Percentiles rank a stretch among this genome's conserved stretches.
Evolutionary conservation across 257 asterid genomes (phyloP).

Genomic region (Henckelia pumila): DNA sequence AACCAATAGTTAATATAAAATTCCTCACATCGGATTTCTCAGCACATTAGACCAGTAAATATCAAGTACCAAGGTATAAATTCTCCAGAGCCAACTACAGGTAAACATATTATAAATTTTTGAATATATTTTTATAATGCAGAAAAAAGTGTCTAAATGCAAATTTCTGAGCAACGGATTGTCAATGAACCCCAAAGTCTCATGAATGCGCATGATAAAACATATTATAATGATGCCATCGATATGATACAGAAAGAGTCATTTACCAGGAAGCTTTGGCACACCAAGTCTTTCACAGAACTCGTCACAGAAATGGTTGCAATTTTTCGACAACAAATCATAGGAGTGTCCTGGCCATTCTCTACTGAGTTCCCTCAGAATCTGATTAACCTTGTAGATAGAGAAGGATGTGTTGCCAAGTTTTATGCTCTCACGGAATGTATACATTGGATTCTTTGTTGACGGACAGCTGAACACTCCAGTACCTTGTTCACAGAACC

Average conservation of each 20-base stretch:
- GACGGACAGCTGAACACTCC: constrained; percentile 95
- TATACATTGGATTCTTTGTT: constrained; percentile 83
- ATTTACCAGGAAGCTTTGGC: constrained; percentile 93
- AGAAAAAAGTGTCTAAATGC: not conserved
- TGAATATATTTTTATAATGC: not conserved
- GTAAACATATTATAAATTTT: too few relatives aligned
- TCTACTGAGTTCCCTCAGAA: constrained; percentile 89
- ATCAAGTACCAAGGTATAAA: not conserved
- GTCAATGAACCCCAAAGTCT: too few relatives aligned
- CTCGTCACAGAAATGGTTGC: constrained; percentile 96
- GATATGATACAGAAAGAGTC: not conserved
- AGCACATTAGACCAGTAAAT: too few relatives aligned
- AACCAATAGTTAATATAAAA: too few relatives aligned
- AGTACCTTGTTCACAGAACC: constrained; percentile 91
- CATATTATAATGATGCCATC: not conserved
- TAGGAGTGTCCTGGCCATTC: constrained; percentile 96
- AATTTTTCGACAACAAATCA: constrained; percentile 84
- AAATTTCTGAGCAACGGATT: not conserved
- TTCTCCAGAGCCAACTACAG: not conserved
- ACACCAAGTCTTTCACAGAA: constrained; percentile 90
- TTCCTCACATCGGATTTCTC: too few relatives aligned
- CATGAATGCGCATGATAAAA: too few relatives aligned
- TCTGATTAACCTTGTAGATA: constrained; percentile 73
- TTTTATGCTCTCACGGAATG: constrained; percentile 38
- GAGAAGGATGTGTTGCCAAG: constrained; percentile 75